Base-by-base conservation (phyloP, 495 filamentous ascomycete species). In the Aspergillus avenaceus region DNA sequence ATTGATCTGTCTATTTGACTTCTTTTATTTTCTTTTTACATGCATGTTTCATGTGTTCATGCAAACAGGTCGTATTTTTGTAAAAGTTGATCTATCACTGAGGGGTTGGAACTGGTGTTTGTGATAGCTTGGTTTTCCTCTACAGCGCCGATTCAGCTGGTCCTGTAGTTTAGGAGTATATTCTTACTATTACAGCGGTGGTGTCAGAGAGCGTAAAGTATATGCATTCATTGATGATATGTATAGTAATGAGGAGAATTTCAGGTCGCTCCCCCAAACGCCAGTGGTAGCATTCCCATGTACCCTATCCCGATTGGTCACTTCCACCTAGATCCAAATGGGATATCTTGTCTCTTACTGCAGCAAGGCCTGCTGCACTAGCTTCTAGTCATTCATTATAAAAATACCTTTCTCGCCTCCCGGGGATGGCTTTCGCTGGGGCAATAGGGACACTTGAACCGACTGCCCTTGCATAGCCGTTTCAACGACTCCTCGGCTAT, bases 361-460 rank as follows among this genome's bases (percentile, higher is more conserved):
- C 38, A 18, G 38, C 44, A 47, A 47, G n/a, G 8, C 22, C 31
- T 25, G 45, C 13, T 0, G 8, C 27, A 34, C 21, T 23, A 29
- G n/a, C 24, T 7, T 3, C 21, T 19, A 36, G 14, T 28, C 12
- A 2, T 8, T 23, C 9, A 62, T 49, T 49, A 79, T 41, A 86
- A 66, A 49, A 79, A 83, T 23, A 98, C 85, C 62, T 86, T 83
- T 61, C 74, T 83, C 8, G 91, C 90, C 38, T 96, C 88, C 47
- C 77, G 80, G 21, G 84, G 67, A 56, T 81, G 76, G 52, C 86
- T 89, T 69, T 97, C 95, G 44, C 69, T 83, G 4, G 93, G 93
- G 63, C 93, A 99, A 61, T 99, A 99, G 0, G 93, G 95, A 57
- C 93, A 99, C 65, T 97, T 99, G 73, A 96, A 88, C 41, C 85